Conservation (phyloP, 352 stramenopile genomes). For the Globisporangium radiosum region DNA sequence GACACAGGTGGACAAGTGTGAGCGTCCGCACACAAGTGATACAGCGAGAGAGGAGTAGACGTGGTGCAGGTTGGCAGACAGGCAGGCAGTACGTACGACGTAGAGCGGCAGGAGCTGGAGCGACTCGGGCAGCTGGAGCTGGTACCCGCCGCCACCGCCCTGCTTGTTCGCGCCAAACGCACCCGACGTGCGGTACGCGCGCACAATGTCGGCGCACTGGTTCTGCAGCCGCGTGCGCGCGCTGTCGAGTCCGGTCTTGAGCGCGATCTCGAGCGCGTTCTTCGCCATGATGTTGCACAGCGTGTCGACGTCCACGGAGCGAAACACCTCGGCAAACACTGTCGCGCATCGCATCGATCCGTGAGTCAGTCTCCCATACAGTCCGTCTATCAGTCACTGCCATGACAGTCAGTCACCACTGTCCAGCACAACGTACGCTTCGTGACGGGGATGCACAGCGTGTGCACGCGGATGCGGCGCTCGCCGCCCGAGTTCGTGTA, state of each 20-base stretch:
- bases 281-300: constrained; percentile 95
- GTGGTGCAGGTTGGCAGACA: neutral
- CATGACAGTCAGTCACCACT: neutral
- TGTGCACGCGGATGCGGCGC: constrained; percentile 97
- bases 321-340: constrained; percentile 90
- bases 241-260: constrained; percentile 94
- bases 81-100: constrained; percentile 39
- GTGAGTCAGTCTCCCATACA: neutral
- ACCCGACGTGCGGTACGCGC: constrained; percentile 82
- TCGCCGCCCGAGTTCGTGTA: constrained; percentile 97
- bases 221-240: constrained; percentile 90
- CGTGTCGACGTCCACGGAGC: constrained; percentile 89
- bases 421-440: constrained; percentile 44
- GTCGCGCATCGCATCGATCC: constrained; percentile 1
- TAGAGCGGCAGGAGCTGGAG: constrained; percentile 96
- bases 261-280: constrained; percentile 88
- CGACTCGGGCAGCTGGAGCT: constrained; percentile 85
- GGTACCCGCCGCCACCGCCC: constrained; percentile 46
- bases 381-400: neutral
- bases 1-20: neutral
- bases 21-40: neutral
- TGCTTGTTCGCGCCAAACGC: constrained; percentile 62
- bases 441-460: constrained; percentile 91
- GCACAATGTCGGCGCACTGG: constrained; percentile 91
- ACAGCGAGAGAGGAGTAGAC: too few relatives aligned